Evolutionary conservation across 140 eudicot species (phyloP), one percentile per base, ranked within the genome.

Genomic region (Erigeron philadelphicus): DNA sequence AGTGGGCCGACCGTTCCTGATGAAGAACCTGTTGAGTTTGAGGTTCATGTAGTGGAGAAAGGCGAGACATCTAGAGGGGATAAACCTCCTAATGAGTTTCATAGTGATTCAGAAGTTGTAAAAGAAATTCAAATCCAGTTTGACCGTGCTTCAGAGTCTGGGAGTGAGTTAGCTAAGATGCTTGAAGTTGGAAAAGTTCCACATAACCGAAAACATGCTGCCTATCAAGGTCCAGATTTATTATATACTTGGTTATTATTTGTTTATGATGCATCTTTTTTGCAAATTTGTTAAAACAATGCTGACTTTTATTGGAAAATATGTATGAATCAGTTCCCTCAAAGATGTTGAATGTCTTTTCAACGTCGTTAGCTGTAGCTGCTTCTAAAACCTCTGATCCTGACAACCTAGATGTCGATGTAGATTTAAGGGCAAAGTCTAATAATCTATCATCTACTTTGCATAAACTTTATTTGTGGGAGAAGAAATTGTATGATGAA

Each of bases 101-200:
- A 70, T 64, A 81, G 68, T 23, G 97, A 90, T 79, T 75, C 82
- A 0, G 97, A 94, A 58, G 97, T 89, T 17, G 84, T 94, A 13
- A 87, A 58, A 59, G 99, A 94, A 76, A 94, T 94, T 79, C 87
- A 89, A 68, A 74, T 80, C 55, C 99, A 87, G 40, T 94, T 94
- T 48, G 96, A 89, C 66, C 86, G 86, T 3, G 99, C 99, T 74
- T 80, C 95, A 0, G 88, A 87, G 61, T 85, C 85, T 23, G 95
- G 94, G n/a, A 80, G 25, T 59, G 90, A 93, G 68, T 75, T 94
- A 72, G 87, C 86, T 8, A 84, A 80, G 82, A 80, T 94, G 42
- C 99, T 94, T 65, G 99, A 94, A 70, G 95, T 82, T 11, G 97
- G 99, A 35, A 89, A 83, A 73, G 81, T 83, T 47, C 97, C 90